A percentile compares a stretch with the other conserved stretches of the same genome.
phyloP scores from a whole-genome alignment of 2,329 filamentous ascomycete species.

The Emergomyces orientalis region DNA sequence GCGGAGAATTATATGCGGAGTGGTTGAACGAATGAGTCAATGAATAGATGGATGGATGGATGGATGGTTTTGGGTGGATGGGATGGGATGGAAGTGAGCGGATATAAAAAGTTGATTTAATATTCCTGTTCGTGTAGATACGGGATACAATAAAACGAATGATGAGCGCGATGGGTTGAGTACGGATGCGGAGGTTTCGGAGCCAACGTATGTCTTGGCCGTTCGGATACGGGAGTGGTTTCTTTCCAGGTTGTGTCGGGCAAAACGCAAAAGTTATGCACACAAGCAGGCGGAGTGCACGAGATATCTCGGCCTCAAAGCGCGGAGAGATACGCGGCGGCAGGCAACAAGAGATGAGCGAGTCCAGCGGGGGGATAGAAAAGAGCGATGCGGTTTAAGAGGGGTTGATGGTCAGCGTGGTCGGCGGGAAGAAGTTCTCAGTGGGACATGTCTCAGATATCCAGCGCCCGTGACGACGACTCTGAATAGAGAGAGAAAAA shows the following conservation, averaged over 20 bases:
- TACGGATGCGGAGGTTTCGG: background rate
- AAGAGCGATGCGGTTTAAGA: too few species aligned
- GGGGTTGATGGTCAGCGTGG: too few species aligned
- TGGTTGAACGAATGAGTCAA: background rate
- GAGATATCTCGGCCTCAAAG: too few species aligned
- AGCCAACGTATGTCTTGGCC: background rate
- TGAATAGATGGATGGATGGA: background rate
- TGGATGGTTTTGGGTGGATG: background rate
- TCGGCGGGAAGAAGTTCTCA: background rate
- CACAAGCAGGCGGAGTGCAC: background rate
- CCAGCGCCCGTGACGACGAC: constrained; percentile 2
- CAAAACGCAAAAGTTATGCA: background rate
- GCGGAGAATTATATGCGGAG: background rate
- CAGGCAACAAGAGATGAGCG: too few species aligned
- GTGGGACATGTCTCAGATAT: constrained; percentile 7
- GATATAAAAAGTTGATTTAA: too few species aligned
- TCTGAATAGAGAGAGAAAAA: background rate
- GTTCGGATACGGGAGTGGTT: background rate
- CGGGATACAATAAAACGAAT: background rate
- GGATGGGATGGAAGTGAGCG: background rate
- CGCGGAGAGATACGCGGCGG: too few species aligned
- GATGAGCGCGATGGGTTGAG: background rate
- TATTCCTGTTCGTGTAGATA: too few species aligned
- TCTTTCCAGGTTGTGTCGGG: background rate
- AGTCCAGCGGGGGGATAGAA: too few species aligned